A percentile compares a stretch with the other conserved stretches of the same genome.
Conservation (phyloP, 2,329 filamentous ascomycete species). For the Nigrospora sphaerica region DNA sequence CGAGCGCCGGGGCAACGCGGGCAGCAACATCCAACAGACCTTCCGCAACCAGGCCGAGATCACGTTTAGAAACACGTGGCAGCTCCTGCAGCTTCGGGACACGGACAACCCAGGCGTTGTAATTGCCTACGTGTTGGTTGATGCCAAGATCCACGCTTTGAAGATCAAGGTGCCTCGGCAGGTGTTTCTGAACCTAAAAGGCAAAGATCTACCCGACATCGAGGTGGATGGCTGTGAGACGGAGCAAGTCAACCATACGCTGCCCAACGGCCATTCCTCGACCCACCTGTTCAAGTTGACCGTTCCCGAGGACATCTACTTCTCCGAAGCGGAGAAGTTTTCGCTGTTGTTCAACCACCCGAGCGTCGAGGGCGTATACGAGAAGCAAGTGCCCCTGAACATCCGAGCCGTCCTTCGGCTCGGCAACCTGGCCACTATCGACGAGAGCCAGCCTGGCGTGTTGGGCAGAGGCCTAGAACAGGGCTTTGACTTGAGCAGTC, state of each 20-base stretch:
- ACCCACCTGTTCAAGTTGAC: slow-evolving; percentile 91
- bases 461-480: slow-evolving; percentile 88
- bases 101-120: slow-evolving; percentile 84
- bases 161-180: slow-evolving; percentile 86
- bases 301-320: slow-evolving; percentile 81
- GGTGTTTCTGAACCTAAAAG: slow-evolving; percentile 87
- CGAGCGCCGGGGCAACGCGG: slow-evolving; percentile 63
- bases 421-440: slow-evolving; percentile 87
- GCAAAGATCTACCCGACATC: slow-evolving; percentile 79
- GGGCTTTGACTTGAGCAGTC: slow-evolving; percentile 77
- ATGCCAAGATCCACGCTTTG: slow-evolving; percentile 80
- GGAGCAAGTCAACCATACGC: slow-evolving; percentile 85
- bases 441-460: slow-evolving; percentile 82
- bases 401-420: slow-evolving; percentile 82
- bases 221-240: slow-evolving; percentile 80
- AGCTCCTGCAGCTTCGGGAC: slow-evolving; percentile 78
- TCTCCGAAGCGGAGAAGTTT: slow-evolving; percentile 78
- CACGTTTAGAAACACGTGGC: slow-evolving; percentile 90
- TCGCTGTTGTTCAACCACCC: slow-evolving; percentile 80
- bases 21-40: slow-evolving; percentile 57
- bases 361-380: slow-evolving; percentile 95
- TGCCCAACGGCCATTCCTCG: slow-evolving; percentile 92
- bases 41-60: slow-evolving; percentile 91
- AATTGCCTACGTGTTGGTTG: slow-evolving; percentile 83
- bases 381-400: slow-evolving; percentile 83